Conservation (phyloP, 176 grass and related monocot genomes). For the Poa annua region DNA sequence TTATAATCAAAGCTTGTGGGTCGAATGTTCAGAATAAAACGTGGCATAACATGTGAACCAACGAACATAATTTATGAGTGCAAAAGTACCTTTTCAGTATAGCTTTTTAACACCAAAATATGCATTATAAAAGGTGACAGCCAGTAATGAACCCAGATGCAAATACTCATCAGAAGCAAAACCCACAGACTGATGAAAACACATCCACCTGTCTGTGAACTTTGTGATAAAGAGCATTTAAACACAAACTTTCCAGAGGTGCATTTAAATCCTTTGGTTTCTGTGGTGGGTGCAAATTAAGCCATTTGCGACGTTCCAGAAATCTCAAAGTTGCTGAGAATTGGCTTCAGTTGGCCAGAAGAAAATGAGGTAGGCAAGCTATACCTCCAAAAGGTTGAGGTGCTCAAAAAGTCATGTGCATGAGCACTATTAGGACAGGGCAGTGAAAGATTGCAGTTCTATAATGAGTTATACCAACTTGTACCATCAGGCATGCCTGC, state of each 20-base stretch:
- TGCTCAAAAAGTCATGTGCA: neutral
- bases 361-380: neutral
- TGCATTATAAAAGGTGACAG: neutral
- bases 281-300: neutral
- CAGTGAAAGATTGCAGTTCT: conserved; percentile 18
- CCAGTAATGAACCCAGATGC: neutral
- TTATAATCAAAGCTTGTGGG: neutral
- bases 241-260: neutral
- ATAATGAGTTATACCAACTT: neutral
- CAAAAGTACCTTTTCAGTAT: neutral
- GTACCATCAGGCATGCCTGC: neutral
- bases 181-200: neutral
- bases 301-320: neutral
- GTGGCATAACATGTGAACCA: neutral
- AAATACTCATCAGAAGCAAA: conserved; percentile 10
- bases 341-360: neutral
- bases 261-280: neutral
- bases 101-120: neutral
- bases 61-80: neutral
- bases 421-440: neutral
- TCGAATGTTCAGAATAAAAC: neutral
- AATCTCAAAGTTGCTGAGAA: neutral
- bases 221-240: neutral
- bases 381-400: neutral
- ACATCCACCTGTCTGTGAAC: neutral